Base-by-base conservation (phyloP, 2,329 filamentous ascomycete genomes). In the Huntiella decipiens region DNA sequence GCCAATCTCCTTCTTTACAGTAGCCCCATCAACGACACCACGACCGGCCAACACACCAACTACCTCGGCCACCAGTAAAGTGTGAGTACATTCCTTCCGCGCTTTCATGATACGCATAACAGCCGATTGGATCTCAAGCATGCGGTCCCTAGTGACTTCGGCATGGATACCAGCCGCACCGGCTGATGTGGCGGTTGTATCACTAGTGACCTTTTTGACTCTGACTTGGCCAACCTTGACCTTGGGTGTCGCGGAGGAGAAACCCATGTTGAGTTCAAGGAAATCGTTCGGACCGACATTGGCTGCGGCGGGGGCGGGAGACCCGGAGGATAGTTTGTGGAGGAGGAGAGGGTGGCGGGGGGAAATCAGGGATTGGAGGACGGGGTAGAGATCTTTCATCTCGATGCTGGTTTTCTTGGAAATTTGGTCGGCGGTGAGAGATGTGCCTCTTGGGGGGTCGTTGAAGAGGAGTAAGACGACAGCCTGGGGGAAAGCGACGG, bases 71-170 rank as follows among this genome's bases (percentile, higher is more conserved):
- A 96, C 82, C 19, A 98, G 65, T 59, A 93, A 82, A n/a, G 75
- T 69, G 58, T 96, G 88, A 4, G 74, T 76, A 62, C 96, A 87
- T 6, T 65, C 73, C 73, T 95, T 95, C 53, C 85, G 72, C 52
- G 79, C 82, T 74, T 98, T 98, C 82, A 98, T 87, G 57, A 98
- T 93, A 13, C 91, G 70, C 51, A 98, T 91, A 57, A 98, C 92
- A 1, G 91, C 88, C 1, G 91, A 91, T 61, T 98, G 91, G 0
- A 87, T 95, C 65, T 98, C 92, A 56, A 92, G 94, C 57, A 94
- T 85, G 43, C 91, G 70, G 58, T 98, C 91, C 44, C 82, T 81
- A 0, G 79, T 79, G 4, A 98, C 84, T 38, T 85, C 75, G 61
- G 94, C 81, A 61, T 96, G 86, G 1, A 87, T 96, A 57, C 88